Evolutionary conservation across 306 rosid genomes (phyloP).

Genomic region (Quercus engelmannii): DNA sequence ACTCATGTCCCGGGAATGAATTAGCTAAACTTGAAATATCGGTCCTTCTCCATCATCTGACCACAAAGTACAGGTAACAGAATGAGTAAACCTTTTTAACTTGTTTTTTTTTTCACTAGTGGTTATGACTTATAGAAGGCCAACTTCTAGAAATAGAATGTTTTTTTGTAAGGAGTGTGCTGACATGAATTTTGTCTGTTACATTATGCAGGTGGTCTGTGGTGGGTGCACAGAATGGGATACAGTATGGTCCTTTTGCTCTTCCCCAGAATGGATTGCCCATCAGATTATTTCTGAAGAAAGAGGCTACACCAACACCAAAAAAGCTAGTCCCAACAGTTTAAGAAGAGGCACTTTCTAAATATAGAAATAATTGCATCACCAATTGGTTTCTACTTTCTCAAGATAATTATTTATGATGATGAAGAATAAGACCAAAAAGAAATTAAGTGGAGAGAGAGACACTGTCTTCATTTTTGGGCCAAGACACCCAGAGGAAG

Average conservation of each 20-base stretch:
- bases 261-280: constrained; percentile 96
- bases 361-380: constrained; percentile 30
- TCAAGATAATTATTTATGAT: not conserved
- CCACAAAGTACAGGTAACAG: constrained; percentile 81
- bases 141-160: constrained; percentile 30
- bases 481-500: constrained; percentile 26
- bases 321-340: constrained; percentile 12
- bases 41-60: constrained; percentile 82
- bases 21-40: constrained; percentile 89
- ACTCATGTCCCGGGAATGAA: constrained; percentile 93
- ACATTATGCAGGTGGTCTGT: constrained; percentile 64
- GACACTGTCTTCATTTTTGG: constrained; percentile 26
- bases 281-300: constrained; percentile 53
- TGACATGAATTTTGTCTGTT: not conserved
- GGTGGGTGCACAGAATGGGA: constrained; percentile 68
- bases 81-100: too few relatives aligned
- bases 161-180: not conserved
- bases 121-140: not conserved
- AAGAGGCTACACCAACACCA: not conserved
- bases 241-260: constrained; percentile 96
- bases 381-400: constrained; percentile 13
- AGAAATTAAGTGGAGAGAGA: constrained; percentile 20
- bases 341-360: constrained; percentile 16
- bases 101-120: not conserved
- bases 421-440: not conserved